Conservation (phyloP, 139 green algal genomes). For the Asterochloris sp. region DNA sequence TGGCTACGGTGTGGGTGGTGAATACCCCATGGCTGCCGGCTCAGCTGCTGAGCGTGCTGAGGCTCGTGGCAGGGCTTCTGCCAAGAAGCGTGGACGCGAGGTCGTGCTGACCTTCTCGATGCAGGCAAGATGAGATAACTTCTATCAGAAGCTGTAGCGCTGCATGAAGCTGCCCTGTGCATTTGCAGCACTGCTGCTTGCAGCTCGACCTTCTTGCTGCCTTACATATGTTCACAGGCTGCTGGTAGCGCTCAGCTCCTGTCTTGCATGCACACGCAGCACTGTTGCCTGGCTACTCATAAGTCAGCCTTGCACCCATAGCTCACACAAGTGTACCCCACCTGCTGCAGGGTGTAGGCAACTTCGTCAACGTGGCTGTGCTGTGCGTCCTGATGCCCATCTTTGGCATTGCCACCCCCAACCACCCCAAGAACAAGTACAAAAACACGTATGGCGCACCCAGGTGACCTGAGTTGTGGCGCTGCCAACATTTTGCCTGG, state of each 20-base stretch:
- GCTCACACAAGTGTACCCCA: too few species aligned
- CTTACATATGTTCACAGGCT: too few species aligned
- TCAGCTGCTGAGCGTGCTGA: slow-evolving; percentile 74
- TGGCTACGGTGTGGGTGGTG: slow-evolving; percentile 51
- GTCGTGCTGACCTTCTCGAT: slow-evolving; percentile 61
- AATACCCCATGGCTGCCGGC: slow-evolving; percentile 75
- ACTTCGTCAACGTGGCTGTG: slow-evolving; percentile 27
- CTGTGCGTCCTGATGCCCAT: slow-evolving; percentile 18
- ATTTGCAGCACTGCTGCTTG: too few species aligned
- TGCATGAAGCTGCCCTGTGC: too few species aligned
- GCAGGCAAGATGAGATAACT: slow-evolving; percentile 31
- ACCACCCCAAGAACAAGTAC: neutral
- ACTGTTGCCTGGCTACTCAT: too few species aligned
- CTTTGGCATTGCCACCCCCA: neutral
- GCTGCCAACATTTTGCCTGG: neutral
- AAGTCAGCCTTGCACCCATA: too few species aligned
- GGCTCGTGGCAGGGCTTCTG: slow-evolving; percentile 24
- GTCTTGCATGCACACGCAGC: too few species aligned
- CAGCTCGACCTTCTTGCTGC: too few species aligned
- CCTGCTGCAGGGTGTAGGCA: slow-evolving; percentile 23
- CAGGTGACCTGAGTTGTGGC: too few species aligned
- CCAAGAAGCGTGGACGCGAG: slow-evolving; percentile 22
- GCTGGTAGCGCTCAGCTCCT: too few species aligned
- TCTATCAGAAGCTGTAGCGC: too few species aligned
- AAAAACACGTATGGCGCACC: neutral